A percentile compares a stretch with the other conserved stretches of the same genome.
These are phyloP conservation scores for Coniochaeta prunicola DNA, from an alignment of 2,329 filamentous ascomycete species.

Conservation along the genomic window DNA sequence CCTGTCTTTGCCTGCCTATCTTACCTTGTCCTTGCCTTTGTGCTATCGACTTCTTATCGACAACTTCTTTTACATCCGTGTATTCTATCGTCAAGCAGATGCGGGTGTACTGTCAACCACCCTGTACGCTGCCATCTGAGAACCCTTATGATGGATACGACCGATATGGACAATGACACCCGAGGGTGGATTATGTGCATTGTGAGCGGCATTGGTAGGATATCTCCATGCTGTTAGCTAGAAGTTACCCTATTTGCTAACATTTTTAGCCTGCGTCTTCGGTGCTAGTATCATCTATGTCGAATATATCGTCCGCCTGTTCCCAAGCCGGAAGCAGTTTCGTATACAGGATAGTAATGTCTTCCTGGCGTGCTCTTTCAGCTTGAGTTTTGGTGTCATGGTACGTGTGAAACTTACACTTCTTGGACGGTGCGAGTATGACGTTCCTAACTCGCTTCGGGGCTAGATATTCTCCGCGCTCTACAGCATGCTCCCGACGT, in stretches of 20 bases:
- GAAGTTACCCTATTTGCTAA: not conserved
- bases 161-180: slow-evolving; percentile 64
- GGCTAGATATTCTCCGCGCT: slow-evolving; percentile 79
- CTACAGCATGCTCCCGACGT: slow-evolving; percentile 87
- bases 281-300: slow-evolving; percentile 83
- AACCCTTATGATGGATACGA: slow-evolving; percentile 28
- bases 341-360: slow-evolving; percentile 81
- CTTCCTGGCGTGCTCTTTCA: slow-evolving; percentile 83
- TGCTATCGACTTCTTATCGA: not conserved
- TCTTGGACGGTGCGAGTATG: not conserved
- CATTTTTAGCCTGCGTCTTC: slow-evolving; percentile 51
- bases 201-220: slow-evolving; percentile 66
- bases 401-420: slow-evolving; percentile 39
- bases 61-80: not conserved
- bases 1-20: not conserved
- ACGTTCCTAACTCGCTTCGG: not conserved
- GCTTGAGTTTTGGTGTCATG: slow-evolving; percentile 94
- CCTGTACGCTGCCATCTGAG: slow-evolving; percentile 1
- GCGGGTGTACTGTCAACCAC: not conserved
- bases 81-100: not conserved
- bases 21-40: not conserved
- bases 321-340: slow-evolving; percentile 72
- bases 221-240: slow-evolving; percentile 5
- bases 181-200: slow-evolving; percentile 90
- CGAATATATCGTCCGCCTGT: slow-evolving; percentile 65